Conservation (phyloP, 2,329 filamentous ascomycete genomes). For the Neurospora sp. region DNA sequence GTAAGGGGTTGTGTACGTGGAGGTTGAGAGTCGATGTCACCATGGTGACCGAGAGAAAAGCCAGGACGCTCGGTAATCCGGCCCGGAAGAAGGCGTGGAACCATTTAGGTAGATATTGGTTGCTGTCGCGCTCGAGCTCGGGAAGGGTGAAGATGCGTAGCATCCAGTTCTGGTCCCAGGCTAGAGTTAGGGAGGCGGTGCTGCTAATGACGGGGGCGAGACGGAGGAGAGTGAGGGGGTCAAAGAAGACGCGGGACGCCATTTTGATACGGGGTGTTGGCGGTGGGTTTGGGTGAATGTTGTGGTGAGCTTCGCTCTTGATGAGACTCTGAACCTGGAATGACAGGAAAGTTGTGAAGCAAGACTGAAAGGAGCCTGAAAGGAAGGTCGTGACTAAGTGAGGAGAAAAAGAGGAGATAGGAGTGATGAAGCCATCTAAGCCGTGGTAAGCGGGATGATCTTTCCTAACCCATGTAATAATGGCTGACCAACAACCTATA, state of each 20-base stretch:
- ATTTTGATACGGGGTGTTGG: background rate
- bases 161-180: constrained; percentile 34
- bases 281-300: background rate
- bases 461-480: background rate
- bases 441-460: background rate
- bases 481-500: background rate
- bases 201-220: constrained; percentile 36
- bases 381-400: background rate
- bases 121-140: constrained; percentile 21
- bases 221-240: constrained; percentile 29
- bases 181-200: constrained; percentile 34
- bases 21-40: constrained; percentile 20
- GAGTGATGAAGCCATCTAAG: background rate
- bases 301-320: background rate
- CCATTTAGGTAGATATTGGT: constrained; percentile 32
- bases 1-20: constrained; percentile 9
- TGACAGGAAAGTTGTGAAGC: background rate
- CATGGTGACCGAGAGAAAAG: constrained; percentile 25
- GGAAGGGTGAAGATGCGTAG: constrained; percentile 26
- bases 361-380: background rate
- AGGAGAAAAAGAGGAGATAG: background rate
- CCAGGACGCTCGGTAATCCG: constrained; percentile 25
- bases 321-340: background rate
- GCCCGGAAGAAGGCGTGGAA: constrained; percentile 31
- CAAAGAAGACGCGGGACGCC: constrained; percentile 19